These are phyloP conservation scores for Spizellomyces sp. DNA, from an alignment of 192 early-diverging fungal genomes.

Conservation along the genomic window DNA sequence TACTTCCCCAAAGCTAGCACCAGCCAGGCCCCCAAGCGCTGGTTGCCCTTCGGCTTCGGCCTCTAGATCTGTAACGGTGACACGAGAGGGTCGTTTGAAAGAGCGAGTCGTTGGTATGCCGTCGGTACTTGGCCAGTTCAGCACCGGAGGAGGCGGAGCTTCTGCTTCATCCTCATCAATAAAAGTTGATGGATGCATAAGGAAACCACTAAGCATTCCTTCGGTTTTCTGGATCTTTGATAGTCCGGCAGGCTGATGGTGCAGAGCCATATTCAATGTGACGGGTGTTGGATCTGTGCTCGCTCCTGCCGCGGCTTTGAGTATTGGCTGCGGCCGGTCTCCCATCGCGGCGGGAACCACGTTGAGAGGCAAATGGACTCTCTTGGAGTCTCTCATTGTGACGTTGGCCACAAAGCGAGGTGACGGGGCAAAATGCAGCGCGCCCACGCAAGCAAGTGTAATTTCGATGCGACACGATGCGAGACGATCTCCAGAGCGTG, in stretches of 20 bases:
- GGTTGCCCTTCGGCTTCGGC: neutral
- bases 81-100: conserved; percentile 26
- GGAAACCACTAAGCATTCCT: conserved; percentile 41
- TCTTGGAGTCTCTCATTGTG: neutral
- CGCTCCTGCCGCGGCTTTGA: no score
- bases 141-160: conserved; percentile 13
- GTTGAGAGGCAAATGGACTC: neutral
- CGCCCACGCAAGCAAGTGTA: no score
- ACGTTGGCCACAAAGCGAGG: neutral
- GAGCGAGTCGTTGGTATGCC: conserved; percentile 32
- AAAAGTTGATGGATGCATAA: conserved; percentile 32
- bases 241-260: no score
- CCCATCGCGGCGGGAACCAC: neutral
- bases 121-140: conserved; percentile 14
- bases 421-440: no score
- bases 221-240: neutral
- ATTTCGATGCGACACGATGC: neutral
- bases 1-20: no score
- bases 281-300: no score
- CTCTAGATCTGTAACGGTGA: neutral
- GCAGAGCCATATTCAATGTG: no score
- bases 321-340: neutral
- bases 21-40: no score
- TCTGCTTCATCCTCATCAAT: conserved; percentile 19
- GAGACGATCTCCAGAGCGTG: neutral